These are phyloP conservation scores for Cardamine resedifolia DNA, from an alignment of 345 rosid species.

Conservation along the genomic window DNA sequence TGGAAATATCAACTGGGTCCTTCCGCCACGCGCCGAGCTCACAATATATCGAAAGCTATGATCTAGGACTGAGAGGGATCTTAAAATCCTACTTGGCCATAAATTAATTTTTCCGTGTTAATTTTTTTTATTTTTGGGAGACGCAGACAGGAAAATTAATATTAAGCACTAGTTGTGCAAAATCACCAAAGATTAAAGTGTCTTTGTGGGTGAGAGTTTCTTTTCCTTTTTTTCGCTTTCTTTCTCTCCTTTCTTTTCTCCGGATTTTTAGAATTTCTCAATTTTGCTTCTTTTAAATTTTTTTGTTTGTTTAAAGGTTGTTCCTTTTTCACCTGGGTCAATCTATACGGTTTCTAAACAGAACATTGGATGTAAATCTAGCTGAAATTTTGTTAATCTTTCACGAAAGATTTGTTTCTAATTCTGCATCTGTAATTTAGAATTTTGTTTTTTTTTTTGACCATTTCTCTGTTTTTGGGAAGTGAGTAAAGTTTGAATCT, in stretches of 20 bases:
- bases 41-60: constrained; percentile 32
- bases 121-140: constrained; percentile 8
- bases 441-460: constrained; percentile 7
- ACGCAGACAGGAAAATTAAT: constrained; percentile 33
- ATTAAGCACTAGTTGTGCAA: constrained; percentile 22
- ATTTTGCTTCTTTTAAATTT: neutral
- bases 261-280: neutral
- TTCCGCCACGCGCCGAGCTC: constrained; percentile 36
- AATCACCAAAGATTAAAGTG: constrained; percentile 5
- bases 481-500: constrained; percentile 39
- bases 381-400: neutral
- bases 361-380: neutral
- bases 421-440: neutral
- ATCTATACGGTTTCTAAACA: constrained; percentile 1
- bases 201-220: constrained; percentile 41
- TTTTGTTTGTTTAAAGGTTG: neutral
- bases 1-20: constrained; percentile 5
- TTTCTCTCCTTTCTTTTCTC: constrained; percentile 25
- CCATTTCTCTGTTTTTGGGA: constrained; percentile 22
- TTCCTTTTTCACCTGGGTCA: constrained; percentile 15
- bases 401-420: constrained; percentile 20
- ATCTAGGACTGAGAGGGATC: constrained; percentile 21
- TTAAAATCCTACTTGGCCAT: constrained; percentile 33
- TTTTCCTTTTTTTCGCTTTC: neutral
- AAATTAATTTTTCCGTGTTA: too few species aligned